Evolutionary conservation across 352 stramenopile genomes (phyloP).

Genomic region (Phytopythium vexans): DNA sequence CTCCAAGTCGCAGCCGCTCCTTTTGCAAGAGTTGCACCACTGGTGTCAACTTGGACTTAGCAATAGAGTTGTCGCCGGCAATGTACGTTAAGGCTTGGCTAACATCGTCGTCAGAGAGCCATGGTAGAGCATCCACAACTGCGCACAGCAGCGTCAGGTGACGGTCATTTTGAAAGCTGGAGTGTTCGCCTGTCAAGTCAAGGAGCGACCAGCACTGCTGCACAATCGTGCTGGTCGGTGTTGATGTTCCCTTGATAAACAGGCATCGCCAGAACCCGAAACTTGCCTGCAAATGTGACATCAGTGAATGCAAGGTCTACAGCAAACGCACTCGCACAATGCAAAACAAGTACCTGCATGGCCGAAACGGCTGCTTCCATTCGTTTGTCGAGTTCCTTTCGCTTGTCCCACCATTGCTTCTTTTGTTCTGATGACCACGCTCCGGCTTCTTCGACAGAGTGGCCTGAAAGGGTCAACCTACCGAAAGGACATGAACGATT

Average conservation of each 20-base stretch:
- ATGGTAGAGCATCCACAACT: constrained; percentile 23
- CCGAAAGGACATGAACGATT: neutral
- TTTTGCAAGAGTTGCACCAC: too few species aligned
- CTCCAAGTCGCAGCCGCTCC: too few species aligned
- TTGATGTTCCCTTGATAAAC: constrained; percentile 21
- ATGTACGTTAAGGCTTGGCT: constrained; percentile 35
- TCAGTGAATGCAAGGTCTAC: too few species aligned
- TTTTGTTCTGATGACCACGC: constrained; percentile 60
- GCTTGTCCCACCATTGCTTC: constrained; percentile 74
- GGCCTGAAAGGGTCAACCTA: constrained; percentile 58
- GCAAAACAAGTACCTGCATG: constrained; percentile 44
- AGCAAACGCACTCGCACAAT: too few species aligned
- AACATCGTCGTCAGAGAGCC: constrained; percentile 42
- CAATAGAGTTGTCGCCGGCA: constrained; percentile 22
- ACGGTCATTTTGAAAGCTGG: constrained; percentile 12
- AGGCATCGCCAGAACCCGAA: constrained; percentile 63
- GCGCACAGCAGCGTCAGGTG: constrained; percentile 29
- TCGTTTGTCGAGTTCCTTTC: constrained; percentile 50
- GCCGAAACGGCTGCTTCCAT: constrained; percentile 33
- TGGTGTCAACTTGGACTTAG: too few species aligned
- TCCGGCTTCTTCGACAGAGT: constrained; percentile 47
- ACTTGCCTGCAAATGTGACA: constrained; percentile 28
- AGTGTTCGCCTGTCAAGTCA: neutral
- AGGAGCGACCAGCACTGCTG: constrained; percentile 36
- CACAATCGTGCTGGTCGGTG: constrained; percentile 5